Evolutionary conservation across 257 asterid genomes (phyloP), one percentile per base, ranked within the genome.

Genomic region (Cynanchum wilfordii): DNA sequence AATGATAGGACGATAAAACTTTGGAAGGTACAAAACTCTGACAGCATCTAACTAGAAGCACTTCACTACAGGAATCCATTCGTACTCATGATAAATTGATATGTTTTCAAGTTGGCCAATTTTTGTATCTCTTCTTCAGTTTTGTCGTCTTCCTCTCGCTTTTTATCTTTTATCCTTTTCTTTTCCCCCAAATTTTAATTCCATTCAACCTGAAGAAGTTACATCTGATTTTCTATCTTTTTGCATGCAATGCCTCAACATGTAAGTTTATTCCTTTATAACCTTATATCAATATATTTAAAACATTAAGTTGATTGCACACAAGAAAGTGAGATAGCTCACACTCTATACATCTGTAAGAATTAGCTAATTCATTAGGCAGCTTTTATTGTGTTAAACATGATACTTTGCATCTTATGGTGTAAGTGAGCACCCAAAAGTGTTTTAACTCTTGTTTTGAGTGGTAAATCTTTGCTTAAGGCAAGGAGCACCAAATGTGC

Each of bases 1-100:
- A 92, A 92, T 50, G 89, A 89, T 76, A 90, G 86, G 84, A 90
- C 98, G n/a, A 85, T 90, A 75, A 92, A 89, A 79, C 79, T 89
- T 33, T 92, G 98, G 98, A 88, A 85, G 98, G 98, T 92, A 85
- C 13, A 49, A 71, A 70, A 22, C 71, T 68, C 70, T 76, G 71
- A 64, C 59, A 44, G 45, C 70, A 40, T 22, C 25, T 69, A 2
- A 55, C 45, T 29, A 2, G 27, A 54, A 66, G 72, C 33, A 33
- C 33, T 66, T 66, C 33, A 8, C 2, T 36, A 36, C 17, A 4
- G 50, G 50, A 36, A 29, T 0, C n/a, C 29, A 13, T 22, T 17
- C 10, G 69, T 13, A 63, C 47, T 8, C 40, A 30, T 62, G 16
- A 11, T 30, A 29, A 30, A 62, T 29, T 20, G 67, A 60, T 25